phyloP scores from a whole-genome alignment of 352 stramenopile genomes.

The Globisporangium solare region DNA sequence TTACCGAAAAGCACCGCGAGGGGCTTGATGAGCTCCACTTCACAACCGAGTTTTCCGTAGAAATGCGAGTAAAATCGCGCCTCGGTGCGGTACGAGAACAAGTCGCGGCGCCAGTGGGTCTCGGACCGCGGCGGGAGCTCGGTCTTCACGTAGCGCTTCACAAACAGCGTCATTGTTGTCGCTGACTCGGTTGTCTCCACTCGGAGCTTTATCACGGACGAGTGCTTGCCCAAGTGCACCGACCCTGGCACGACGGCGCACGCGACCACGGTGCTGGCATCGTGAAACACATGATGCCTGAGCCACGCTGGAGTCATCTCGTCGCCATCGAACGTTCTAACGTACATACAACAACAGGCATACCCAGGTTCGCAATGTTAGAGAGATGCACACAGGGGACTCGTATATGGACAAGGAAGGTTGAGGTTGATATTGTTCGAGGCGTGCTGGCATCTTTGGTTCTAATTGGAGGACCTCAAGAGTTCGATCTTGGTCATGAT shows the following conservation, averaged over 20 bases:
- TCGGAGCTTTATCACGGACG: constrained; percentile 34
- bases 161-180: constrained; percentile 34
- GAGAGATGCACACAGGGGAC: too few species aligned
- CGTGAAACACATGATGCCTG: constrained; percentile 22
- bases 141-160: constrained; percentile 57
- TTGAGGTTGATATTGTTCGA: background rate
- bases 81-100: constrained; percentile 59
- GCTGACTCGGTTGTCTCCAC: constrained; percentile 17
- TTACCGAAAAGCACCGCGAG: constrained; percentile 41
- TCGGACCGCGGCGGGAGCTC: constrained; percentile 40
- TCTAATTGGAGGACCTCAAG: constrained; percentile 43
- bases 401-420: background rate
- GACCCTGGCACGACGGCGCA: constrained; percentile 30
- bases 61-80: constrained; percentile 52
- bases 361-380: background rate
- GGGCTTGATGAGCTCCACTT: constrained; percentile 41
- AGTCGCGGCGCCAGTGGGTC: constrained; percentile 49
- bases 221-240: constrained; percentile 51
- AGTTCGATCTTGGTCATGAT: constrained; percentile 43
- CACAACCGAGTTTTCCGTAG: constrained; percentile 23
- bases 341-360: constrained; percentile 7
- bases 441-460: constrained; percentile 2
- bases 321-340: constrained; percentile 41
- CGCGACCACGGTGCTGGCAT: constrained; percentile 7
- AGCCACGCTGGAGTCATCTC: constrained; percentile 49